Percentiles rank a stretch among this genome's conserved stretches.
phyloP scores from a whole-genome alignment of 2,329 filamentous ascomycete genomes.

The Cladobotryum mycophilum region DNA sequence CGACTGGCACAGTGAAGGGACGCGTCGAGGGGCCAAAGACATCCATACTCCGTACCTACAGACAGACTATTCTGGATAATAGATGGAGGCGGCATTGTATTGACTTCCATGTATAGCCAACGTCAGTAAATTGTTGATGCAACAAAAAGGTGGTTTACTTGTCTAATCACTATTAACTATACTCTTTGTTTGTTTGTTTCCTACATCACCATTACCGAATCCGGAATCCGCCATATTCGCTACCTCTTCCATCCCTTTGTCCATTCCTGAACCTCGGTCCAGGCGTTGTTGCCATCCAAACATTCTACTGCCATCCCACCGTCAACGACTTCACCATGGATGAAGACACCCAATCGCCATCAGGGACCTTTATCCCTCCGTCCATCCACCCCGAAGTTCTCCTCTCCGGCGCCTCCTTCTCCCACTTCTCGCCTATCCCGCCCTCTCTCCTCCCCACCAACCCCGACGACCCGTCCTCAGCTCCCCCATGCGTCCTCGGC shows the following conservation, averaged over 20 bases:
- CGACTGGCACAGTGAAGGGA: conserved; percentile 6
- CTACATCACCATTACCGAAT: too few relatives aligned
- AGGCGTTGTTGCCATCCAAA: neutral
- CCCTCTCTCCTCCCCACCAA: conserved; percentile 46
- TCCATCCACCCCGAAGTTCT: conserved; percentile 55
- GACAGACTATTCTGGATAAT: too few relatives aligned
- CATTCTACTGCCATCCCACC: neutral
- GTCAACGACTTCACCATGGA: neutral
- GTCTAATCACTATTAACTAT: too few relatives aligned
- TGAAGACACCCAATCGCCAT: neutral
- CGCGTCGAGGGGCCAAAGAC: conserved; percentile 18
- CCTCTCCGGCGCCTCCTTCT: conserved; percentile 61
- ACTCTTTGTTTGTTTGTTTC: too few relatives aligned
- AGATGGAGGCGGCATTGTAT: too few relatives aligned
- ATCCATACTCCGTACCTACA: too few relatives aligned
- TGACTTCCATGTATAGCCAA: too few relatives aligned
- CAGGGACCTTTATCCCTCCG: conserved; percentile 56
- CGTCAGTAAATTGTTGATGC: too few relatives aligned
- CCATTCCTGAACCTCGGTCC: too few relatives aligned
- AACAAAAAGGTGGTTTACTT: too few relatives aligned
- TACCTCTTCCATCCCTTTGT: too few relatives aligned
- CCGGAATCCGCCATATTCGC: too few relatives aligned
- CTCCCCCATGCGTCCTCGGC: conserved; percentile 62
- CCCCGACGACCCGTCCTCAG: conserved; percentile 26
- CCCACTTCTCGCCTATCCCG: conserved; percentile 65